Evolutionary conservation across 805 yeast species (phyloP), one percentile per base, ranked within the genome.

Genomic region (Starmerella stellata): DNA sequence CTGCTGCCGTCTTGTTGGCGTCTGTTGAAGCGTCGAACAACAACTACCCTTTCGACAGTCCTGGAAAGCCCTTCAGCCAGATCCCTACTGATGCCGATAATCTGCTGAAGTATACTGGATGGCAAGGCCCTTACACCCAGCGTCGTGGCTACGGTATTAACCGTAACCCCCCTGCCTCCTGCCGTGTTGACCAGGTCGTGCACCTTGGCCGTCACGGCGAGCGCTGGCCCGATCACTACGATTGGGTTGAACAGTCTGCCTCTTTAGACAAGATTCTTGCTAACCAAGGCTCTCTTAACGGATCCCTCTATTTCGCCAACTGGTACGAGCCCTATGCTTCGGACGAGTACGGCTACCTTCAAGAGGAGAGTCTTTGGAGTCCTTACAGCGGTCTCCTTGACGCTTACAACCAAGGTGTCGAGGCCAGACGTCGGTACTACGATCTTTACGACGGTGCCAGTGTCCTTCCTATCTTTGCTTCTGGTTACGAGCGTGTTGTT

Each of bases 131-230:
- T 9, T 70, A 64, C 48, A 48, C 62, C 7, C 65, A 63, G 38
- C 57, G 62, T 38, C 57, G 59, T 7, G 73, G 73, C 0, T 60
- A 46, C 42, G 74, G 74, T 5, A 65, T 69, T 30, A 57, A 62
- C 19, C 55, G 65, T 29, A 67, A 62, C 14, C 52, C 61, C 2
- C 75, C 75, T 5, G 51, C 44, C 1, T 60, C 60, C 25, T 68
- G 72, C 49, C 47, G 54, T 0, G 52, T 68, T 28, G 65, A 65
- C 38, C 74, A 69, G 46, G 72, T 65, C 4, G 70, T 66, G 42
- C 50, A 65, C 40, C 41, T 64, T 31, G 60, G 63, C 39, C 62
- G 75, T 49, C 75, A 69, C 42, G 74, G 73, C 5, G 74, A 68
- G 46, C 57, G 75, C 39, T 69, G n/a, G n/a, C n/a, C n/a, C n/a